These are phyloP conservation scores for Neodidymelliopsis sp. DNA, from an alignment of 2,329 filamentous ascomycete genomes.

Conservation along the genomic window DNA sequence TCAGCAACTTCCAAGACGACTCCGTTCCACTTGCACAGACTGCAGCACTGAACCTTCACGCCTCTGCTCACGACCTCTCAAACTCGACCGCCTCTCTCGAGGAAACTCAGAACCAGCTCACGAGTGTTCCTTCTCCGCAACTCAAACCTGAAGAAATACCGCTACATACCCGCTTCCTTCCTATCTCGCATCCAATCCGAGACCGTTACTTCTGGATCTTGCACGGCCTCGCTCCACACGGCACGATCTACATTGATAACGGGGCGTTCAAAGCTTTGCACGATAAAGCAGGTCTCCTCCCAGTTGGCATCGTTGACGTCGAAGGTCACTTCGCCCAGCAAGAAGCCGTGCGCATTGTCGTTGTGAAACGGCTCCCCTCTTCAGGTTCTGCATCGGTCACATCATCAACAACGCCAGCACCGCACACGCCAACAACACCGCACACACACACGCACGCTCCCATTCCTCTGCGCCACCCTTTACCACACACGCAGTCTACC, in stretches of 20 bases:
- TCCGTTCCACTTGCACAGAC: conserved; percentile 30
- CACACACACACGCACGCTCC: conserved; percentile 29
- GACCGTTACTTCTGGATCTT: conserved; percentile 98
- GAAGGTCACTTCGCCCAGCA: conserved; percentile 90
- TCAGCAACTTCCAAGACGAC: conserved; percentile 42
- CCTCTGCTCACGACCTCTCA: conserved; percentile 30
- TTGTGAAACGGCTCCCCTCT: conserved; percentile 67
- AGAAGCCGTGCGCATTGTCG: conserved; percentile 86
- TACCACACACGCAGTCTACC: conserved; percentile 17
- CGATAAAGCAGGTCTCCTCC: conserved; percentile 85
- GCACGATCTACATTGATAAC: conserved; percentile 90
- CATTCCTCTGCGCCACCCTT: conserved; percentile 27
- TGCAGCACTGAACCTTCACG: conserved; percentile 29
- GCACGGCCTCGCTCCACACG: conserved; percentile 88
- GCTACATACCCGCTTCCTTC: conserved; percentile 91
- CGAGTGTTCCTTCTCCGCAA: conserved; percentile 28
- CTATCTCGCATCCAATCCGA: conserved; percentile 81
- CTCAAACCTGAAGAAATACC: conserved; percentile 53
- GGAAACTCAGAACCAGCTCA: conserved; percentile 40
- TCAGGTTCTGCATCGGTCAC: conserved; percentile 13
- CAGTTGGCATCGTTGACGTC: conserved; percentile 88
- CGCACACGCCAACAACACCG: conserved; percentile 21
- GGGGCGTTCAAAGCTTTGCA: conserved; percentile 82
- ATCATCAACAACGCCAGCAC: conserved; percentile 19
- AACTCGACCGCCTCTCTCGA: conserved; percentile 32